These are phyloP conservation scores for Colletotrichum spinosum DNA, from an alignment of 2,329 filamentous ascomycete species.

Conservation along the genomic window DNA sequence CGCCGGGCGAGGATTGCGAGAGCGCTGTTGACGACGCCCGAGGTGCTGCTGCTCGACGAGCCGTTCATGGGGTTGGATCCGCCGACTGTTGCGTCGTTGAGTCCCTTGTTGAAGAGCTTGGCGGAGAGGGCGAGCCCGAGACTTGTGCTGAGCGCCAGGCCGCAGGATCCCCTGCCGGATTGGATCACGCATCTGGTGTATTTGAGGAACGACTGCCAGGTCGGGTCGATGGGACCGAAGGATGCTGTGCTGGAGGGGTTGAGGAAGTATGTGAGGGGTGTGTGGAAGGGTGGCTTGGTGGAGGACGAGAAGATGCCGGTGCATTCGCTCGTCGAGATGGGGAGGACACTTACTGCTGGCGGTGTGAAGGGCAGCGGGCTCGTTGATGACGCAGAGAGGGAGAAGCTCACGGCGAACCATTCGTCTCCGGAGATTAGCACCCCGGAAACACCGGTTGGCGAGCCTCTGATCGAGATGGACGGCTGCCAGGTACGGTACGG, in stretches of 20 bases:
- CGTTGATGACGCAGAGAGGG: conserved; percentile 43
- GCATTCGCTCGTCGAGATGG: conserved; percentile 62
- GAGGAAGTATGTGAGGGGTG: conserved; percentile 59
- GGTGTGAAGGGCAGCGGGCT: conserved; percentile 53
- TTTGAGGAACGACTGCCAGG: conserved; percentile 73
- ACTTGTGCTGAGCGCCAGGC: conserved; percentile 80
- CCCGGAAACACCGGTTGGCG: conserved; percentile 54
- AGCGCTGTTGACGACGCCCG: conserved; percentile 81
- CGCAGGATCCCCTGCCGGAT: conserved; percentile 87
- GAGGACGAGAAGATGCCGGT: conserved; percentile 63
- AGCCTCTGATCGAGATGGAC: conserved; percentile 86
- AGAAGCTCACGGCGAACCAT: conserved; percentile 13
- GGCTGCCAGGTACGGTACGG: conserved; percentile 87
- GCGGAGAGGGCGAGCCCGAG: conserved; percentile 76
- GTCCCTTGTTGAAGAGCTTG: conserved; percentile 75
- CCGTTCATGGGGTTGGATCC: conserved; percentile 98
- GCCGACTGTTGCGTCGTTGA: conserved; percentile 78
- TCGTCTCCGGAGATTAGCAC: conserved; percentile 16
- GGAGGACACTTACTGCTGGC: conserved; percentile 55
- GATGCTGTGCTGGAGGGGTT: conserved; percentile 69
- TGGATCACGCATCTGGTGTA: conserved; percentile 91
- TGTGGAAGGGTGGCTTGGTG: conserved; percentile 54
- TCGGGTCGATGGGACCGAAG: conserved; percentile 75
- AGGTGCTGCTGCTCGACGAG: conserved; percentile 88
- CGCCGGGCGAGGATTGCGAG: conserved; percentile 88